A percentile compares a stretch with the other conserved stretches of the same genome.
phyloP scores from a whole-genome alignment of 371 early-diverging fungal species.

The Caulochytrium protostelioides region DNA sequence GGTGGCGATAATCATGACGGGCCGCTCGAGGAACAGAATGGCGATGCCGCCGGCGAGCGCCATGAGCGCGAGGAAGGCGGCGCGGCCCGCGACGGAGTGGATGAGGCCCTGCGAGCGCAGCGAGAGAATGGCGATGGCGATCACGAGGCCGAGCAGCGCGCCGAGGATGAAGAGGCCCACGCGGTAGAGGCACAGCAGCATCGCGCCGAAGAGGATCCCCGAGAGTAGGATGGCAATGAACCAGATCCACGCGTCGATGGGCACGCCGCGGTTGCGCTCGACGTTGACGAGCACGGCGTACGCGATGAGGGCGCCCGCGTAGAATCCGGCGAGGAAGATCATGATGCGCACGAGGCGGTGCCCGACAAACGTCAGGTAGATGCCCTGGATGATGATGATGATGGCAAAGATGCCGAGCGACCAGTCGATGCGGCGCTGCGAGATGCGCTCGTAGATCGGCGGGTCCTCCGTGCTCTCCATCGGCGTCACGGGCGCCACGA shows the following conservation, averaged over 20 bases:
- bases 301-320: constrained; percentile 16
- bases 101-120: constrained; percentile 33
- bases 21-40: constrained; percentile 10
- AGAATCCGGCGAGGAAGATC: constrained; percentile 36
- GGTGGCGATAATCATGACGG: constrained; percentile 9
- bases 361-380: constrained; percentile 41
- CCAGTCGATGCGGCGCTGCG: too few species aligned
- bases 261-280: constrained; percentile 20
- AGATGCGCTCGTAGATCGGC: too few species aligned
- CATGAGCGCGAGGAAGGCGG: constrained; percentile 36
- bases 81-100: constrained; percentile 27
- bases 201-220: constrained; percentile 32
- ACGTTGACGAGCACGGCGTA: constrained; percentile 34
- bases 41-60: constrained; percentile 25
- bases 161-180: constrained; percentile 9
- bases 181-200: constrained; percentile 19
- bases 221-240: constrained; percentile 22
- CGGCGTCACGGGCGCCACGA: too few species aligned
- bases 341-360: constrained; percentile 26
- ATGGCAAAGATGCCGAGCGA: too few species aligned
- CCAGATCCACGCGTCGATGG: constrained; percentile 25
- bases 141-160: constrained; percentile 7
- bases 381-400: constrained; percentile 33
- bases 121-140: constrained; percentile 24
- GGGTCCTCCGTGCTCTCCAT: too few species aligned